Evolutionary conservation across 2,329 filamentous ascomycete genomes (phyloP).

Genomic region (Phoma sp.): DNA sequence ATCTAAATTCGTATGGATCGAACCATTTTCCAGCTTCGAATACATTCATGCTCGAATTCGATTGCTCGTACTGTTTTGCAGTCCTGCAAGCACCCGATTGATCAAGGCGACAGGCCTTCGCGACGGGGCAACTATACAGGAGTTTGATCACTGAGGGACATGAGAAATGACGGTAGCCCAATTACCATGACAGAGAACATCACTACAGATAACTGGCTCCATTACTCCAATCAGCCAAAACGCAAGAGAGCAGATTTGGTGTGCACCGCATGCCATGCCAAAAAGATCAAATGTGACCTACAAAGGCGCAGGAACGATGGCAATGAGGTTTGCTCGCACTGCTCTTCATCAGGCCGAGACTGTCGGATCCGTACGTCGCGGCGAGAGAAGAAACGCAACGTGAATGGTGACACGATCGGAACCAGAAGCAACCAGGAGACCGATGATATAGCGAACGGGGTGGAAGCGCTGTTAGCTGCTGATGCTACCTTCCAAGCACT

Average conservation of each 20-base stretch:
- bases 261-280: slow-evolving; percentile 25
- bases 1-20: neutral
- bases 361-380: slow-evolving; percentile 25
- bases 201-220: slow-evolving; percentile 23
- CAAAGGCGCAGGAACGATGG: slow-evolving; percentile 19
- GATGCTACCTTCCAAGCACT: slow-evolving; percentile 18
- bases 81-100: slow-evolving; percentile 1
- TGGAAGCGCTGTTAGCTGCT: slow-evolving; percentile 20
- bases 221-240: slow-evolving; percentile 21
- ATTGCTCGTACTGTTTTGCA: neutral
- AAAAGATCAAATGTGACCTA: slow-evolving; percentile 31
- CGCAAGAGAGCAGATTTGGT: slow-evolving; percentile 31
- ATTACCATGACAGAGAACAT: neutral
- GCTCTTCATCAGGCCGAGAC: slow-evolving; percentile 12
- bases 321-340: slow-evolving; percentile 22
- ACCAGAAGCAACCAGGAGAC: neutral
- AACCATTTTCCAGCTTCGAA: no score
- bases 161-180: no score
- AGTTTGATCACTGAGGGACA: no score
- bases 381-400: slow-evolving; percentile 23
- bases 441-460: slow-evolving; percentile 11
- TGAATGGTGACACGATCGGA: neutral
- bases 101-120: neutral
- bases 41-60: neutral
- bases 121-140: neutral